These are phyloP conservation scores for Xylaria castorea DNA, from an alignment of 495 filamentous ascomycete species.

Conservation along the genomic window DNA sequence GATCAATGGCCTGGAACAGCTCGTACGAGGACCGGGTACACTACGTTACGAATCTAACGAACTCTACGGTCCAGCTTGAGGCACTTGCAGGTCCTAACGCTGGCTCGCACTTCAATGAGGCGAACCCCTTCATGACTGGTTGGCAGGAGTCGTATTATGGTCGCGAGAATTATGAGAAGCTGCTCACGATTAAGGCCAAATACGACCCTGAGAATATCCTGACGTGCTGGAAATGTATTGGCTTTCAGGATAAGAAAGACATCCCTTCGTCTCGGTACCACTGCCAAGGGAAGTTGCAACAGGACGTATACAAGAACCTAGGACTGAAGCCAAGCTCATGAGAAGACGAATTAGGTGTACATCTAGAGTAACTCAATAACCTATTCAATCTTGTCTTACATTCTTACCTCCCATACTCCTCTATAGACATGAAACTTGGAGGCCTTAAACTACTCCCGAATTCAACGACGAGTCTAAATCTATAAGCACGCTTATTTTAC, in stretches of 20 bases:
- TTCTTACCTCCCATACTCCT: background rate
- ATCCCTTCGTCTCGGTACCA: constrained; percentile 34
- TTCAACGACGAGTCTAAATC: background rate
- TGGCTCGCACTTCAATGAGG: constrained; percentile 59
- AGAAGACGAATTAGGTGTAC: background rate
- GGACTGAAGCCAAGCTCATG: constrained; percentile 20
- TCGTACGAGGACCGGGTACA: constrained; percentile 43
- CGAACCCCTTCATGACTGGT: constrained; percentile 50
- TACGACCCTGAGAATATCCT: constrained; percentile 57
- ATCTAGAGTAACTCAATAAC: background rate
- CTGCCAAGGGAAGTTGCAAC: constrained; percentile 37
- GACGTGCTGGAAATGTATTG: constrained; percentile 55
- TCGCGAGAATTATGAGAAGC: constrained; percentile 46
- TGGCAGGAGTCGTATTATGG: constrained; percentile 60
- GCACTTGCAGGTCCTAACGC: constrained; percentile 51
- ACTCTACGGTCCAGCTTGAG: constrained; percentile 50
- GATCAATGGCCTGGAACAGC: constrained; percentile 46
- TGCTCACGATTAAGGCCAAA: constrained; percentile 52
- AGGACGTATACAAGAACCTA: constrained; percentile 30
- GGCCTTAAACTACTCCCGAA: background rate
- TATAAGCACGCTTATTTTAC: background rate
- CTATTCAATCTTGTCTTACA: background rate
- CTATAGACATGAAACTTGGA: background rate
- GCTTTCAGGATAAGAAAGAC: constrained; percentile 44
- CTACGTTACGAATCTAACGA: constrained; percentile 48